Percentiles rank a stretch among this genome's conserved stretches.
Evolutionary conservation across 2,329 filamentous ascomycete genomes (phyloP).

Genomic region (Pleoardoris graminearum): DNA sequence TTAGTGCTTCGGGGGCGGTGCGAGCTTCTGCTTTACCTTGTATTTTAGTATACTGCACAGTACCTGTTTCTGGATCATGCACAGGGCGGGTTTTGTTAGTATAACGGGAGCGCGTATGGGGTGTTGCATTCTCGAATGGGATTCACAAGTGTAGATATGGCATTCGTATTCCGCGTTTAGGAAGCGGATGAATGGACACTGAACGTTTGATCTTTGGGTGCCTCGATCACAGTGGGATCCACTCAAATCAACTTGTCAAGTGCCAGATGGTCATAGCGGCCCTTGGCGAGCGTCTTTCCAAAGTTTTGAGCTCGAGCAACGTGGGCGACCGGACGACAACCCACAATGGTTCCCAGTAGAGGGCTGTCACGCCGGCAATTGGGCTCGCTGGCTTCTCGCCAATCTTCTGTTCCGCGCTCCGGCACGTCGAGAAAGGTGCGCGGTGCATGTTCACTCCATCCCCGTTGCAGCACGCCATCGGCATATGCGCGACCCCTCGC

Average conservation of each 20-base stretch:
- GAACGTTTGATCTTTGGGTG: not conserved
- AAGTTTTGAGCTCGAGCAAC: slow-evolving; percentile 16
- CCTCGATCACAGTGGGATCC: no score
- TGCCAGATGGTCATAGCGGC: slow-evolving; percentile 27
- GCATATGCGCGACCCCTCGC: not conserved
- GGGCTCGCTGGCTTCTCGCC: slow-evolving; percentile 25
- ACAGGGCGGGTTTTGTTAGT: not conserved
- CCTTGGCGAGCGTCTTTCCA: slow-evolving; percentile 20
- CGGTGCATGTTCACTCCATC: slow-evolving; percentile 6
- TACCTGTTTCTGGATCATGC: not conserved
- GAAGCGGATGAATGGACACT: not conserved
- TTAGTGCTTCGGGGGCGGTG: slow-evolving; percentile 1
- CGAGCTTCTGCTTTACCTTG: slow-evolving; percentile 4
- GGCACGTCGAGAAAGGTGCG: slow-evolving; percentile 41
- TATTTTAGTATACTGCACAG: slow-evolving; percentile 9
- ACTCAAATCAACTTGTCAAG: no score
- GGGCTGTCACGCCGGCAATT: slow-evolving; percentile 47
- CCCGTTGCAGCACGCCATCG: slow-evolving; percentile 7
- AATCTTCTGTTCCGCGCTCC: slow-evolving; percentile 23
- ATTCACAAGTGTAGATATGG: not conserved
- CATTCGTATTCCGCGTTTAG: not conserved
- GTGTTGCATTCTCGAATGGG: not conserved
- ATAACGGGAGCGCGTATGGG: not conserved
- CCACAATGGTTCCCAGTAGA: slow-evolving; percentile 54
- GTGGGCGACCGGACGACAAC: slow-evolving; percentile 31